These are phyloP conservation scores for Neospermospora avenae DNA, from an alignment of 2,329 filamentous ascomycete genomes.

Conservation along the genomic window DNA sequence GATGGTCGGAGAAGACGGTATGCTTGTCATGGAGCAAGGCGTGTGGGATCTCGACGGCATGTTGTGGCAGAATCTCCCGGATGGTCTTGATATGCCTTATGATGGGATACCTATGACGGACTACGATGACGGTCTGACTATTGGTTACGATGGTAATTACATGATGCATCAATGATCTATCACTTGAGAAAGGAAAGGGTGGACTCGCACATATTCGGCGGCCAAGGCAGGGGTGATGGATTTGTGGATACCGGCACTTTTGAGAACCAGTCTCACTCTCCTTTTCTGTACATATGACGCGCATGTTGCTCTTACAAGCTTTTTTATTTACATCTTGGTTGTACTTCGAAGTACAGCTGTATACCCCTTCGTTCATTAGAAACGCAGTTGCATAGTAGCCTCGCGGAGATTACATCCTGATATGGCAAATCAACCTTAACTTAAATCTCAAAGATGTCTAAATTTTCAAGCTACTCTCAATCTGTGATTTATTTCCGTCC, in stretches of 20 bases:
- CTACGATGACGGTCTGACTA: slow-evolving; percentile 22
- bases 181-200: not conserved
- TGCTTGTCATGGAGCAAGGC: slow-evolving; percentile 52
- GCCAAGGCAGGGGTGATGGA: not conserved
- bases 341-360: too few relatives aligned
- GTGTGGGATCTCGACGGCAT: slow-evolving; percentile 56
- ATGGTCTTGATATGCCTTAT: slow-evolving; percentile 36
- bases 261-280: not conserved
- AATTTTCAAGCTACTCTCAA: too few relatives aligned
- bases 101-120: slow-evolving; percentile 30
- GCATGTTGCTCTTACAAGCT: not conserved
- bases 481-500: too few relatives aligned
- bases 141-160: slow-evolving; percentile 24
- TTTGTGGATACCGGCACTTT: not conserved
- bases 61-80: slow-evolving; percentile 47
- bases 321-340: not conserved
- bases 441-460: not conserved
- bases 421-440: too few relatives aligned
- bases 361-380: slow-evolving; percentile 7
- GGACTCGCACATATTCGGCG: slow-evolving; percentile 3
- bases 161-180: slow-evolving; percentile 28
- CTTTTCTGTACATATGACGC: not conserved
- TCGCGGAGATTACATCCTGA: not conserved
- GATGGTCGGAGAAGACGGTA: slow-evolving; percentile 48
- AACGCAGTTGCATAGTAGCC: not conserved